Percentiles rank a stretch among this genome's conserved stretches.
phyloP scores from a whole-genome alignment of 805 yeast genomes.

The Kazachstania kunashirensis region DNA sequence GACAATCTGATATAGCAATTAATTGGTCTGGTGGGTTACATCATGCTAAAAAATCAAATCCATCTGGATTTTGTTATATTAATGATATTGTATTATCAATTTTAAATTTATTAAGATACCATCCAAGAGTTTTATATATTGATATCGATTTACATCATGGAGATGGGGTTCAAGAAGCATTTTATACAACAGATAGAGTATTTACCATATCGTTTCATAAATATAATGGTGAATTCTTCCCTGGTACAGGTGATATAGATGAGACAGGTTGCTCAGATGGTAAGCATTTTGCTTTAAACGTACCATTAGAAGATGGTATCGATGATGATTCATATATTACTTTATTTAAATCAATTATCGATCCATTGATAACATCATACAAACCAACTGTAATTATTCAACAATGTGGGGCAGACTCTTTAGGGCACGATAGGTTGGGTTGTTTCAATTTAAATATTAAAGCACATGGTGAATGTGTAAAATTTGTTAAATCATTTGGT shows the following conservation, averaged over 20 bases:
- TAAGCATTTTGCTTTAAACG: constrained; percentile 73
- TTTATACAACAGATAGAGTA: constrained; percentile 82
- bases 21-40: constrained; percentile 92
- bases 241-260: constrained; percentile 82
- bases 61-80: constrained; percentile 84
- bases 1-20: constrained; percentile 83
- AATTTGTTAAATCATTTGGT: constrained; percentile 74
- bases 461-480: constrained; percentile 95
- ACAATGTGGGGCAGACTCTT: constrained; percentile 97
- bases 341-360: constrained; percentile 61
- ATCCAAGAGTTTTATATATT: constrained; percentile 77
- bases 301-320: constrained; percentile 85
- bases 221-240: constrained; percentile 82
- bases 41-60: constrained; percentile 85
- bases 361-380: constrained; percentile 76
- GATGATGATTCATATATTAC: constrained; percentile 61
- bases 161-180: constrained; percentile 92
- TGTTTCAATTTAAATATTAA: constrained; percentile 87
- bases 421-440: constrained; percentile 92
- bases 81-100: constrained; percentile 85
- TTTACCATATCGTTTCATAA: constrained; percentile 88
- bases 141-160: constrained; percentile 93
- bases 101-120: constrained; percentile 65
- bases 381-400: constrained; percentile 95
- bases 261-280: constrained; percentile 83